phyloP scores from a whole-genome alignment of 2,329 filamentous ascomycete genomes.

The Colletotrichum simmondsii region DNA sequence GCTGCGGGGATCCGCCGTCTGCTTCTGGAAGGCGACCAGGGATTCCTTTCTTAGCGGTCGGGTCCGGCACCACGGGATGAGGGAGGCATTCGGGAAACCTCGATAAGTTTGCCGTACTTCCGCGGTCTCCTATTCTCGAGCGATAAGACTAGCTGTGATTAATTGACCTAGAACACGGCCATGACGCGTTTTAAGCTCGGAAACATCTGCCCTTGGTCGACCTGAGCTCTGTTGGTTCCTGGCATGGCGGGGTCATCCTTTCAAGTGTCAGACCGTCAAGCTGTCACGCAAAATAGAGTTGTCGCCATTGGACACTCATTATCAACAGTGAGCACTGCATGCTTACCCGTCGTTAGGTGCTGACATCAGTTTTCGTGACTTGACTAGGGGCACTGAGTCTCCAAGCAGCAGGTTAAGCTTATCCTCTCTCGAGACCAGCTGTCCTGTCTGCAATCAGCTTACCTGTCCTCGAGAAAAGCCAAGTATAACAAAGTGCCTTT shows the following conservation, averaged over 20 bases:
- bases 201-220: neutral
- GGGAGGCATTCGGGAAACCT: neutral
- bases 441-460: neutral
- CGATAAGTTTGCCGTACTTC: conserved; percentile 15
- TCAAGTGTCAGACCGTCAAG: no score
- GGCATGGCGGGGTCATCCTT: neutral
- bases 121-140: neutral
- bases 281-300: neutral
- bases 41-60: conserved; percentile 4
- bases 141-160: neutral
- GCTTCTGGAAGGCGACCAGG: conserved; percentile 10
- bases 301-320: neutral
- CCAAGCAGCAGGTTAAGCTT: neutral
- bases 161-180: neutral
- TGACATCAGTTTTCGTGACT: neutral
- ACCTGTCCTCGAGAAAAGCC: neutral
- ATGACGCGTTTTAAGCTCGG: neutral
- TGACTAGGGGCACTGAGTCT: neutral
- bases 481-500: neutral
- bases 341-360: neutral
- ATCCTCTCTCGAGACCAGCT: neutral
- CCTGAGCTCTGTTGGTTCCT: neutral
- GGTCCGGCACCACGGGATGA: conserved; percentile 10
- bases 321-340: neutral
- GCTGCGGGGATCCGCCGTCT: conserved; percentile 3